Evolutionary conservation across 1,284 basidiomycete species (phyloP).

Genomic region (Malassezia slooffiae): DNA sequence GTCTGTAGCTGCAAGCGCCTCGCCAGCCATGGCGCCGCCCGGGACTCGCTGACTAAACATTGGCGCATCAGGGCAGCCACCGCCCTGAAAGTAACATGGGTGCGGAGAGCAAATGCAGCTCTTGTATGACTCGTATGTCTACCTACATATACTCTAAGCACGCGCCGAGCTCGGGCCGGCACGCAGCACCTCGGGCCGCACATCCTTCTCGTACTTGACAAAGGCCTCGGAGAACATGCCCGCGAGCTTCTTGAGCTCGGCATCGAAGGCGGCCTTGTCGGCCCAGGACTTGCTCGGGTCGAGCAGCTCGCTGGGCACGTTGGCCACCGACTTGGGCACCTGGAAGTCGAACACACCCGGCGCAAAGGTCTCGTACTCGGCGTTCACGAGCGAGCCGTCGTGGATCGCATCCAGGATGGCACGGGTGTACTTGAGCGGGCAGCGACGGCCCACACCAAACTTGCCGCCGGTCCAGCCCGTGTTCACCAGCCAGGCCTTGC

Average conservation of each 20-base stretch:
- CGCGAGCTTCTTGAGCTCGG: conserved; percentile 43
- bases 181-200: conserved; percentile 30
- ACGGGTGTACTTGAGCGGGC: conserved; percentile 59
- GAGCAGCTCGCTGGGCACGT: conserved; percentile 34
- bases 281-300: conserved; percentile 38
- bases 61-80: too few species aligned
- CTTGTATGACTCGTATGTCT: too few species aligned
- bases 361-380: conserved; percentile 70
- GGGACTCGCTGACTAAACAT: too few species aligned
- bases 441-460: conserved; percentile 57
- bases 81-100: too few species aligned
- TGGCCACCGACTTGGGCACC: conserved; percentile 30
- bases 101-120: too few species aligned
- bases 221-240: conserved; percentile 46
- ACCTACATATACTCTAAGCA: too few species aligned
- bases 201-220: conserved; percentile 41
- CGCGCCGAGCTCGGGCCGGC: conserved; percentile 29
- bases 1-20: too few species aligned
- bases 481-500: conserved; percentile 98
- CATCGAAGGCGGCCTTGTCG: conserved; percentile 32
- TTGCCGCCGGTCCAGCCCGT: conserved; percentile 96
- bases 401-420: conserved; percentile 95
- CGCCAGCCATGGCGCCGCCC: too few species aligned
- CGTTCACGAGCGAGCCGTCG: conserved; percentile 74
- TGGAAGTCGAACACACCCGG: conserved; percentile 37